Base-by-base conservation (phyloP, 192 early-diverging fungal species). In the Backusella liffmaniae region DNA sequence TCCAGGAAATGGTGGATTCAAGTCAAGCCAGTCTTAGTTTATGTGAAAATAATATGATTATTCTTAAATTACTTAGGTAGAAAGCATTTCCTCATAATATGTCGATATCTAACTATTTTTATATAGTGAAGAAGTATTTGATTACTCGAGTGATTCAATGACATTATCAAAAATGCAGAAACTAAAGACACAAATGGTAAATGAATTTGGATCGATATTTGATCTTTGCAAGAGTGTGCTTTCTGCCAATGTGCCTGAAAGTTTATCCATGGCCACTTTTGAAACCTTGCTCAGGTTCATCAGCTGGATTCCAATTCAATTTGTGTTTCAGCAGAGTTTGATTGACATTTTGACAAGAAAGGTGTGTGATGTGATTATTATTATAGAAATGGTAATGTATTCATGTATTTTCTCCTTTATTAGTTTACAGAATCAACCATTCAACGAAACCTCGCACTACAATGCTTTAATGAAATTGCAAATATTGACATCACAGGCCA, bases 41-140 rank as follows among this genome's bases (percentile, higher is more conserved):
- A 42, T 79, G 77, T 34, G 77, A 79, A 46, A 79, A 79, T 9
- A 79, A 74, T 29, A 73, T 79, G 77, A 73, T 36, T 46, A 70
- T 78, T 9, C 26, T 78, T 5, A 67, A 70, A 30, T 23, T 76
- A 68, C 36, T 76, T 4, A 76, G 74, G 74, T 76, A 32, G 3
- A 32, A 32, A 32, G 3, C 67, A 10, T 41, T 41, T 41, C 10
- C 10, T 9, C 10, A 41, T 41, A 41, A 41, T 7, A 41, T 41
- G 0, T 41, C 7, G 7, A 41, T 41, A 41, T 10, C 6, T 5
- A 41, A 7, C 10, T 5, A 41, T 10, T 39, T 44, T 44, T 44
- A 3, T 44, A 16, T 42, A 73, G 77, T 66, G 72, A 78, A 30
- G 77, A 78, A 23, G 66, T 78, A 21, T 78, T 78, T 78, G 77